Base-by-base conservation (phyloP, 1,284 basidiomycete genomes). In the Macrocystidia cucumis region DNA sequence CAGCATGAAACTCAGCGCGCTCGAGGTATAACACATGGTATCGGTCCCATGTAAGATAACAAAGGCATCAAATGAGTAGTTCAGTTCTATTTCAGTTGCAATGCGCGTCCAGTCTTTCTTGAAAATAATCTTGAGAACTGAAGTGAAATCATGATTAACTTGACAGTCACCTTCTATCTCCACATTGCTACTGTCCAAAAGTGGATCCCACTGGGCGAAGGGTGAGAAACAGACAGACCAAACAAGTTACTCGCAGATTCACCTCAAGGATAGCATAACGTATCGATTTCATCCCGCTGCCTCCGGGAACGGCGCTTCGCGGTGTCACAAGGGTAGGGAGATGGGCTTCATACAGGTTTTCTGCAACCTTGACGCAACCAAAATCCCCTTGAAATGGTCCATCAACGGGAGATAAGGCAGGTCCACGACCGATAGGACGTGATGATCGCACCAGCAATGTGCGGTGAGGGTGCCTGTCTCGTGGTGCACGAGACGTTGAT, bases 31-130 rank as follows among this genome's bases (percentile, higher is more conserved):
- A 2, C 82, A 76, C 87, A 92, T 92, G 0, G 91, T 93, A 49
- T 93, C 90, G n/a, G 88, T 91, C 23, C 91, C 91, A 55, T 96
- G 91, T 7, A 96, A 63, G 20, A 96, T 67, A 17, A 96, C 81
- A 51, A 96, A 96, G 0, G 86, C 88, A 50, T 96, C 91, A 50
- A 90, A 96, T 12, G 66, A 55, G 50, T 93, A 92, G 48, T 95
- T 95, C 33, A 91, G 73, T 49, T 92, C 89, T 41, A 96, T 91
- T 52, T 96, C 92, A 4, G 78, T 81, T 0, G 89, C 86, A 24
- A 96, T 82, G 4, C 86, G 71, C 44, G 91, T 81, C 88, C 90
- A 95, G 51, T 93, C 91, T 81, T 48, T 43, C 43, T 39, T 24
- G 32, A 32, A 33, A 22, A 35, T 43, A 43, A 43, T 54, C 30